Conservation (phyloP, 768 basidiomycete genomes). For the Sistotremastrum niveocremeum region DNA sequence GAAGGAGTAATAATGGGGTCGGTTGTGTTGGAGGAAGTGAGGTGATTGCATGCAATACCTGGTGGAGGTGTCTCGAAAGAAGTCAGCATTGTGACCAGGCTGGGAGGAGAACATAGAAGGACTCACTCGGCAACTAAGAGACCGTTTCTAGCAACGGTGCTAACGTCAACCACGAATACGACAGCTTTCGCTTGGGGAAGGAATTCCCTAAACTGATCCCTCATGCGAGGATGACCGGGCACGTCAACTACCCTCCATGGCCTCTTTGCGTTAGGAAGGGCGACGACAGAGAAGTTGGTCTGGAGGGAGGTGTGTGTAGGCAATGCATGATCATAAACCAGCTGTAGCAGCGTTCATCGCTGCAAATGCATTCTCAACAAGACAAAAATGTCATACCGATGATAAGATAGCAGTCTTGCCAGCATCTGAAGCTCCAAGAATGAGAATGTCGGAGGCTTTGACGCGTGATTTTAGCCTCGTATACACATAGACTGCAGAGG, state of each 20-base stretch:
- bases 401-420: slow-evolving; percentile 75
- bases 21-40: slow-evolving; percentile 59
- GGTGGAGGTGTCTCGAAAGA: slow-evolving; percentile 51
- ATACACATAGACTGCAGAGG: too few relatives aligned
- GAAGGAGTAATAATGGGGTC: slow-evolving; percentile 46
- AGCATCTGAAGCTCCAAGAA: slow-evolving; percentile 63
- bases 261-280: slow-evolving; percentile 29
- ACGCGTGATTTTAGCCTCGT: too few relatives aligned
- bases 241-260: slow-evolving; percentile 51
- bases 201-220: slow-evolving; percentile 59
- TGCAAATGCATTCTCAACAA: slow-evolving; percentile 2
- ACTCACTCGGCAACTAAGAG: slow-evolving; percentile 70
- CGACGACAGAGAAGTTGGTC: slow-evolving; percentile 40
- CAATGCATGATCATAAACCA: slow-evolving; percentile 48
- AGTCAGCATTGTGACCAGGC: background rate
- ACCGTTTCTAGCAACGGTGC: slow-evolving; percentile 63
- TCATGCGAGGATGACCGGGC: slow-evolving; percentile 75
- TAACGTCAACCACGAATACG: slow-evolving; percentile 71
- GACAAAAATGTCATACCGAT: slow-evolving; percentile 31
- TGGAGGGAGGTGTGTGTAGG: slow-evolving; percentile 72
- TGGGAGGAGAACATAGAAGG: background rate
- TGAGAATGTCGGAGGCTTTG: slow-evolving; percentile 25
- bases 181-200: slow-evolving; percentile 48
- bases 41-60: slow-evolving; percentile 52
- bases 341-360: slow-evolving; percentile 24